Evolutionary conservation across 352 stramenopile species (phyloP).

Genomic region (Phytopythium mirpurense): DNA sequence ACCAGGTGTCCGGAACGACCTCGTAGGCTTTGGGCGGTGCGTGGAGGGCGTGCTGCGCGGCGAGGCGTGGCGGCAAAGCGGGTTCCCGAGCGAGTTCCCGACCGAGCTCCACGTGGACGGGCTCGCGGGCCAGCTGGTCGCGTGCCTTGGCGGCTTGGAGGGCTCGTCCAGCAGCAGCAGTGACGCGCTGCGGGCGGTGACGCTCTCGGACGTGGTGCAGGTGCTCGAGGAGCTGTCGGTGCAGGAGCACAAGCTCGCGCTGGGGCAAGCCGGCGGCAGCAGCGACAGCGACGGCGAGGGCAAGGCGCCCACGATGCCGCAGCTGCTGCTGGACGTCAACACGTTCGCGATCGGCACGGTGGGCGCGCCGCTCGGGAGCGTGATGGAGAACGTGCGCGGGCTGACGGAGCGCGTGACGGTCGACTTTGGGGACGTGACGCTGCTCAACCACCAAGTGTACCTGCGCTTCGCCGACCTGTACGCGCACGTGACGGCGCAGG

Average conservation of each 20-base stretch:
- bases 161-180: neutral
- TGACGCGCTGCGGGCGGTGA: neutral
- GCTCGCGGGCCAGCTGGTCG: slow-evolving; percentile 2
- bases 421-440: slow-evolving; percentile 4
- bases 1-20: slow-evolving; percentile 2
- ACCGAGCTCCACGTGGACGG: slow-evolving; percentile 2
- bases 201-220: slow-evolving; percentile 2
- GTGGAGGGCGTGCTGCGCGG: slow-evolving; percentile 5
- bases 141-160: neutral
- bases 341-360: slow-evolving; percentile 5
- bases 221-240: slow-evolving; percentile 7
- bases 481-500: slow-evolving; percentile 4
- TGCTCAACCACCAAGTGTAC: slow-evolving; percentile 6
- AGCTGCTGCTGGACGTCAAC: slow-evolving; percentile 5
- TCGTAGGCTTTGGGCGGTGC: slow-evolving; percentile 1
- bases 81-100: slow-evolving; percentile 8
- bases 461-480: slow-evolving; percentile 7
- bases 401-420: slow-evolving; percentile 6
- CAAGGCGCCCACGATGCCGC: neutral
- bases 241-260: slow-evolving; percentile 7
- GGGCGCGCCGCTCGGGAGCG: slow-evolving; percentile 4
- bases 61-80: slow-evolving; percentile 7
- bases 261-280: neutral
- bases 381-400: slow-evolving; percentile 7
- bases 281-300: neutral